phyloP scores from a whole-genome alignment of 768 basidiomycete genomes.

The Cyclocybe aegerita region DNA sequence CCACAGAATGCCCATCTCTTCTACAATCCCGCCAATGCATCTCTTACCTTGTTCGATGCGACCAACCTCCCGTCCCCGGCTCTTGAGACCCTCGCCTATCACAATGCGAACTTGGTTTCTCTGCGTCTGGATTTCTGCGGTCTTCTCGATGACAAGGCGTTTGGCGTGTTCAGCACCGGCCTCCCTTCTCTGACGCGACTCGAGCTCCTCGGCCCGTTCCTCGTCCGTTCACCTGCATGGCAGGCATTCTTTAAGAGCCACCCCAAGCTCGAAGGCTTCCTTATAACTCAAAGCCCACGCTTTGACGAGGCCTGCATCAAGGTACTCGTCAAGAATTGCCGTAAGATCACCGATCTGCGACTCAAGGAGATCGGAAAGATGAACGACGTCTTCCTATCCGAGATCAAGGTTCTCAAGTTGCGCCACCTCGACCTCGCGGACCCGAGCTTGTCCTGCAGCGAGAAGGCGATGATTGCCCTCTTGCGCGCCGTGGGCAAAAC shows the following conservation, averaged over 20 bases:
- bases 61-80: conserved; percentile 74
- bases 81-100: conserved; percentile 65
- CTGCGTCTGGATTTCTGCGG: conserved; percentile 89
- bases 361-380: conserved; percentile 78
- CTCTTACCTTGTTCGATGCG: conserved; percentile 80
- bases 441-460: conserved; percentile 52
- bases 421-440: conserved; percentile 69
- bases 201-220: conserved; percentile 86
- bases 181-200: conserved; percentile 69
- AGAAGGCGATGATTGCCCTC: conserved; percentile 55
- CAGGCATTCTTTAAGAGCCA: conserved; percentile 66
- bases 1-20: conserved; percentile 81
- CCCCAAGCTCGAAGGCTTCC: conserved; percentile 65
- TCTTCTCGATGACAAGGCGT: conserved; percentile 62
- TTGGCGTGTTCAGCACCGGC: conserved; percentile 56
- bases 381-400: conserved; percentile 58
- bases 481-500: conserved; percentile 52
- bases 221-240: conserved; percentile 78
- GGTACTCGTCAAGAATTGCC: conserved; percentile 55
- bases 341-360: conserved; percentile 62
- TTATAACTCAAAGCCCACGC: conserved; percentile 83
- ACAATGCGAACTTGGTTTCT: conserved; percentile 81
- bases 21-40: conserved; percentile 69
- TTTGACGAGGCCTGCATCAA: conserved; percentile 73
- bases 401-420: conserved; percentile 46